Percentiles rank a stretch among this genome's conserved stretches.
These are phyloP conservation scores for Acer negundo DNA, from an alignment of 345 rosid species.

Conservation along the genomic window DNA sequence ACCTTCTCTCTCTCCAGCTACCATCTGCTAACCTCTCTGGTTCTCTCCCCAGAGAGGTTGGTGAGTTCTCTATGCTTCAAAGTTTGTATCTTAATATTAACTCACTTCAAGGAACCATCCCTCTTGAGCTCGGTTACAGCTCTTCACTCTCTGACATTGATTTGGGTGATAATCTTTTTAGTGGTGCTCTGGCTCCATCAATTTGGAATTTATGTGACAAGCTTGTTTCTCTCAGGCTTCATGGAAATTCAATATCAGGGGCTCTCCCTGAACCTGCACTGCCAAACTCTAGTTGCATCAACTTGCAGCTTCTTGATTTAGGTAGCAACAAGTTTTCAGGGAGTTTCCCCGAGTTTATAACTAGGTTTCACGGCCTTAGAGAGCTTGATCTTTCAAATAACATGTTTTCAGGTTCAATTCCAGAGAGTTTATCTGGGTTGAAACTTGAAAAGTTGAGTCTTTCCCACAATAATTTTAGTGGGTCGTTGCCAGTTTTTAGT, in stretches of 20 bases:
- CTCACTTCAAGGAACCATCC: constrained; percentile 73
- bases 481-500: constrained; percentile 68
- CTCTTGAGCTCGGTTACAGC: constrained; percentile 93
- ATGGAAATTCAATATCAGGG: constrained; percentile 70
- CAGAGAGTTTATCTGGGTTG: constrained; percentile 52
- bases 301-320: constrained; percentile 75
- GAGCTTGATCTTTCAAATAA: constrained; percentile 87
- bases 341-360: constrained; percentile 70
- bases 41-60: constrained; percentile 84
- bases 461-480: constrained; percentile 89
- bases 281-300: constrained; percentile 72
- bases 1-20: constrained; percentile 76
- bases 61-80: constrained; percentile 85
- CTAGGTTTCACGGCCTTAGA: constrained; percentile 59
- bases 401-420: constrained; percentile 67
- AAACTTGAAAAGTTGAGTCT: constrained; percentile 73
- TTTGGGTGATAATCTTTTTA: constrained; percentile 60
- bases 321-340: constrained; percentile 82
- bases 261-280: constrained; percentile 75
- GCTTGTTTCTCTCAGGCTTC: constrained; percentile 66
- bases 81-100: constrained; percentile 80
- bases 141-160: constrained; percentile 81
- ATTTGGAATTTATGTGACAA: constrained; percentile 91
- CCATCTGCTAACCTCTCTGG: constrained; percentile 98
- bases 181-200: constrained; percentile 78